Base-by-base conservation (phyloP, 1,284 basidiomycete genomes). In the Leccinum fallax region DNA sequence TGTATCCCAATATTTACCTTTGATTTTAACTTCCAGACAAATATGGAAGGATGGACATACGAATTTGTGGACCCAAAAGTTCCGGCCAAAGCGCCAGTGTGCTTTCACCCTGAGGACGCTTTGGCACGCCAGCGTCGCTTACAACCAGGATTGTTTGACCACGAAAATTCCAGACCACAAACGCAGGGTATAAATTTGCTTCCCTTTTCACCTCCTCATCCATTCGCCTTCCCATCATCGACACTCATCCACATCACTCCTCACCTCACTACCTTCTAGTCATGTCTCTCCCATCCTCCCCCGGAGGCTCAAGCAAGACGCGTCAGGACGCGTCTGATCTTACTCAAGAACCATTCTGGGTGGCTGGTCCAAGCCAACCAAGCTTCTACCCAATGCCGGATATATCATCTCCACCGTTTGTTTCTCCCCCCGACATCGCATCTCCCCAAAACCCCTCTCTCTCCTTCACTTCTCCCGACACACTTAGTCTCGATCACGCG, bases 71-170 rank as follows among this genome's bases (percentile, higher is more conserved):
- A 38, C 36, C 36, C 16, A 38, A 38, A 38, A 28, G 5, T 3
- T 6, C 15, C 7, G 52, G 57, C 10, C 64, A 55, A 66, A 59
- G 55, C 60, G 36, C 16, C 13, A n/a, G 19, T 3, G 13, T 34
- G 55, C 48, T 53, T 68, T 43, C 26, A 26, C 4, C 13, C 21
- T 5, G 61, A 24, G 7, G 34, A 16, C 36, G 55, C 55, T 64
- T 66, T 65, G 51, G n/a, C 43, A 28, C 15, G 4, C 5, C 8
- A 19, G 9, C 5, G 21, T 49, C 19, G 7, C 19, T 21, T 21
- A 32, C 24, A 34, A 34, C 3, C 5, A 26, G 10, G 38, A 16
- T 40, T 43, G 19, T 30, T 56, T 48, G 34, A 6, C 16, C 26
- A 19, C 11, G 15, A 43, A 52, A 16, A 21, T 26, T 10, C 16